Base-by-base conservation (phyloP, 164 flowering plant species). In the Chloranthus sessilifolius region DNA sequence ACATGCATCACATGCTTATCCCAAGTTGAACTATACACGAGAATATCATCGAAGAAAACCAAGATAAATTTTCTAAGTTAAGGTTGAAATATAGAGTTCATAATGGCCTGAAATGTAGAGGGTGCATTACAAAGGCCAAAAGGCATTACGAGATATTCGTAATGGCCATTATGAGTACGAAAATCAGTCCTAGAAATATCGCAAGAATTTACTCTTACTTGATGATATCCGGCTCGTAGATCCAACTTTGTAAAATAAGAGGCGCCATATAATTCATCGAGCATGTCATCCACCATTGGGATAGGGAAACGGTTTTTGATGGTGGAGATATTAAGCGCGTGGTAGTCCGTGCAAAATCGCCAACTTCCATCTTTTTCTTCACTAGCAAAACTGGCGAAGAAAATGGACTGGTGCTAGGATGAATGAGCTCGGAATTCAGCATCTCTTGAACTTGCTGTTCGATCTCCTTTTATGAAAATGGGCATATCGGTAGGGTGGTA, bases 201-300 rank as follows among this genome's bases (percentile, higher is more conserved):
- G 1, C 3, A 4, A 11, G 9, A 3, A 3, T 24, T 11, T 3
- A 23, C 24, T 14, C 45, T 4, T 3, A 47, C 30, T 31, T 47
- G 37, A 31, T 47, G 52, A 31, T 47, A 29, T 9, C 37, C 52
- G 28, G 37, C n/a, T 8, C 22, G 30, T n/a, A 45, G 17, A 17
- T 45, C 17, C 16, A 45, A 22, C 26, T 45, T 45, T 8, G 31
- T 12, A 26, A 45, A 45, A n/a, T 14, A 14, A 3, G 30, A 12
- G 21, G 50, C 29, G 4, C 31, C 50, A 45, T 9, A 8, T 37
- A 15, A n/a, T n/a, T n/a, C n/a, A n/a, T n/a, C n/a, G n/a, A n/a
- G n/a, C n/a, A n/a, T n/a, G n/a, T n/a, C n/a, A n/a, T n/a, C n/a
- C n/a, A n/a, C n/a, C n/a, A n/a, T n/a, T n/a, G n/a, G n/a, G 15